Conservation (phyloP, 768 basidiomycete genomes). For the Lactifluus rugatus region DNA sequence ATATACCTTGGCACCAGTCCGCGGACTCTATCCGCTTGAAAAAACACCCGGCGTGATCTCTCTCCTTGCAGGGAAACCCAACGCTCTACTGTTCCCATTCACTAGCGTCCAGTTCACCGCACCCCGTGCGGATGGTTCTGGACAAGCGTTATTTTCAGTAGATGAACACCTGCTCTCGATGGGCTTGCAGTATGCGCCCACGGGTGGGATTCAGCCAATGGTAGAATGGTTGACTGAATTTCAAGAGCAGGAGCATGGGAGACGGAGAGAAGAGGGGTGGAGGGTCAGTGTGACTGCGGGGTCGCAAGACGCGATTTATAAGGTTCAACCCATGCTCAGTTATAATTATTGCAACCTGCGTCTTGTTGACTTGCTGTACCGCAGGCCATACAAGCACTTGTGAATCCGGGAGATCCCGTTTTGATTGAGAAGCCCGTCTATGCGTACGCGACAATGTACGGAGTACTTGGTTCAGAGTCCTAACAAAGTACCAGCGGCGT, state of each 20-base stretch:
- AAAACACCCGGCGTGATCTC: constrained; percentile 68
- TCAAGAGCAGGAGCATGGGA: constrained; percentile 60
- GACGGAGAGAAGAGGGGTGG: constrained; percentile 54
- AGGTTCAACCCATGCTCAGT: constrained; percentile 42
- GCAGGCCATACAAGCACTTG: constrained; percentile 60
- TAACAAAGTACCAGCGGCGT: constrained; percentile 40
- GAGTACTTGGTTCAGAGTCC: constrained; percentile 4
- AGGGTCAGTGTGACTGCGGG: constrained; percentile 68
- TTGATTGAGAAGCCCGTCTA: constrained; percentile 80
- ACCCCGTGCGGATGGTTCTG: constrained; percentile 36
- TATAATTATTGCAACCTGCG: not conserved
- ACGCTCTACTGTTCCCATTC: constrained; percentile 86
- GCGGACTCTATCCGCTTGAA: constrained; percentile 70
- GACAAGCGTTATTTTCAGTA: constrained; percentile 44
- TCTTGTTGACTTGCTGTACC: not conserved
- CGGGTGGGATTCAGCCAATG: constrained; percentile 56
- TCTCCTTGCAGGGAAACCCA: constrained; percentile 86
- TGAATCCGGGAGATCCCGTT: constrained; percentile 72
- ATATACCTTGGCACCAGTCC: constrained; percentile 29
- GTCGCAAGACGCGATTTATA: constrained; percentile 83
- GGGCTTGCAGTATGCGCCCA: constrained; percentile 71
- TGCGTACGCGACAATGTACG: constrained; percentile 35
- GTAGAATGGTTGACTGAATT: constrained; percentile 60
- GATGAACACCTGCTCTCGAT: constrained; percentile 48
- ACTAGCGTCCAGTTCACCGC: constrained; percentile 62